Conservation (phyloP, 192 early-diverging fungal genomes). For the Coemansia sp. region DNA sequence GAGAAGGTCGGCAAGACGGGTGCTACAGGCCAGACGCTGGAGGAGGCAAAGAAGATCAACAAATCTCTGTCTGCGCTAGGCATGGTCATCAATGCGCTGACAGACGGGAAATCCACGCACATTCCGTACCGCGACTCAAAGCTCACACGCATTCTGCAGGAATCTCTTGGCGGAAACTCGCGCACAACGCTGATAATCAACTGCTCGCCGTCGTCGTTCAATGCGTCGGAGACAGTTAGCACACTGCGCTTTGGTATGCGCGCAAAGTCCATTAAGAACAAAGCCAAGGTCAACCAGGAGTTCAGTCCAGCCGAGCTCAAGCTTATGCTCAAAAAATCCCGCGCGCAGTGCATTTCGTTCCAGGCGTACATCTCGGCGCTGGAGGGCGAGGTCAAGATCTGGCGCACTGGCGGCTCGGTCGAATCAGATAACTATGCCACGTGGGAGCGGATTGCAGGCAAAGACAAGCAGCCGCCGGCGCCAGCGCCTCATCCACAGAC, state of each 20-base stretch:
- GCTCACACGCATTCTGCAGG: slow-evolving; percentile 98
- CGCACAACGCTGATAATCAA: slow-evolving; percentile 99
- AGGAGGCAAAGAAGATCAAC: slow-evolving; percentile 99
- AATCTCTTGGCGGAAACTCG: slow-evolving; percentile 99
- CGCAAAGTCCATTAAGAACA: slow-evolving; percentile 99
- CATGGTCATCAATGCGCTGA: slow-evolving; percentile 99
- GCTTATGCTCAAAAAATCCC: slow-evolving; percentile 86
- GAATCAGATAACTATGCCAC: slow-evolving; percentile 59
- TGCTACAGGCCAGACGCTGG: slow-evolving; percentile 96
- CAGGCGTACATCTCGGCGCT: slow-evolving; percentile 81
- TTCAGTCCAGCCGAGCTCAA: slow-evolving; percentile 94
- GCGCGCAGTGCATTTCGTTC: slow-evolving; percentile 75
- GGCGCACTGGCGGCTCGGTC: slow-evolving; percentile 80
- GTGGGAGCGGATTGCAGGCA: slow-evolving; percentile 44
- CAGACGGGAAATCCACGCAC: slow-evolving; percentile 98
- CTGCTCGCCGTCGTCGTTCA: slow-evolving; percentile 96
- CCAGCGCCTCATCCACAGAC: slow-evolving; percentile 19
- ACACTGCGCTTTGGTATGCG: slow-evolving; percentile 97
- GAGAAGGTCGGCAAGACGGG: slow-evolving; percentile 98
- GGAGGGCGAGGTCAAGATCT: slow-evolving; percentile 86
- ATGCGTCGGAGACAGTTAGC: slow-evolving; percentile 91
- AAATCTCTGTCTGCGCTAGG: slow-evolving; percentile 96
- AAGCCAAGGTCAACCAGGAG: slow-evolving; percentile 99
- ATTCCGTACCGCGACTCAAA: slow-evolving; percentile 99
- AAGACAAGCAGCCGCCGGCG: slow-evolving; percentile 17